Evolutionary conservation across 768 basidiomycete species (phyloP).

Genomic region (Gelatoporia subvermispora): DNA sequence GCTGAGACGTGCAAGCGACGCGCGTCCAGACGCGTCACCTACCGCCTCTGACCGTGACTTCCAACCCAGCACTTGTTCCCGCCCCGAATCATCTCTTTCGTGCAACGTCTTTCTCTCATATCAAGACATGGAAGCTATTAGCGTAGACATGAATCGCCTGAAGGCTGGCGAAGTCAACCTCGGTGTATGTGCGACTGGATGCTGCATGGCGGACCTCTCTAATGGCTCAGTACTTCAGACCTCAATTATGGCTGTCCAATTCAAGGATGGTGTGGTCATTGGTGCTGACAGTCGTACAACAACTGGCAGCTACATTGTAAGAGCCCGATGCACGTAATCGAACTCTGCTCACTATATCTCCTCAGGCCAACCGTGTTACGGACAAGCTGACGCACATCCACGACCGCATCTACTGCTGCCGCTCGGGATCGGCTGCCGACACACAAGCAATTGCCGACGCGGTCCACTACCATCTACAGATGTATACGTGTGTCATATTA

Average conservation of each 20-base stretch:
- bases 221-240: constrained; percentile 47
- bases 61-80: constrained; percentile 12
- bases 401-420: constrained; percentile 98
- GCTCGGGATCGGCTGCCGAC: constrained; percentile 96
- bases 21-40: constrained; percentile 38
- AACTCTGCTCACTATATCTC: background rate
- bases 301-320: constrained; percentile 91
- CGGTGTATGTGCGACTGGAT: constrained; percentile 58
- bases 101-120: constrained; percentile 14
- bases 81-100: constrained; percentile 22
- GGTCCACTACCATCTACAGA: constrained; percentile 78
- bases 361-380: constrained; percentile 92
- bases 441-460: constrained; percentile 95
- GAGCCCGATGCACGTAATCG: background rate
- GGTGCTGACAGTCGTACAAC: constrained; percentile 98
- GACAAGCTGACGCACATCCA: constrained; percentile 97
- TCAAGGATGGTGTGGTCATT: constrained; percentile 90
- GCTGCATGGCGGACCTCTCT: background rate
- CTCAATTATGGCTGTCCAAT: constrained; percentile 99
- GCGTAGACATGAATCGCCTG: constrained; percentile 78
- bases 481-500: constrained; percentile 51
- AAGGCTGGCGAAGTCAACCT: constrained; percentile 96
- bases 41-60: constrained; percentile 12
- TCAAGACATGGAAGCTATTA: constrained; percentile 30
- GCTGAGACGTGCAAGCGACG: constrained; percentile 16